Evolutionary conservation across 1,139 yeast species (phyloP), one percentile per base, ranked within the genome.

Genomic region (Diutina mesorugosa): DNA sequence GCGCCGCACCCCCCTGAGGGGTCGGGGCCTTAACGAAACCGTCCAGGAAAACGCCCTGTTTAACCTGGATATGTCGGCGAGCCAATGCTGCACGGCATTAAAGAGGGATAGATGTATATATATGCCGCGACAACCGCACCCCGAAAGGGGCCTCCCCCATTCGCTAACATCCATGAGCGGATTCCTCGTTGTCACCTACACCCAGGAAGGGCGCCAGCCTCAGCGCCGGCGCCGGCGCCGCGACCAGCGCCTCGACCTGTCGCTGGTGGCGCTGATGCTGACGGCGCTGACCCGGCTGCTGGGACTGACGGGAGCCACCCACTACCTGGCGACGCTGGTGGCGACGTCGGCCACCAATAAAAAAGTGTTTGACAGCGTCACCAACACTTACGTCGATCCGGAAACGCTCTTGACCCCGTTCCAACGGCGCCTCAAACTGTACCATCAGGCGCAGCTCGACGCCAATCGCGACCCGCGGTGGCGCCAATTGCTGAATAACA

Each of bases 351-450:
- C 47, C 14, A 45, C 54, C 5, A 50, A 8, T 18, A 53, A 51
- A 10, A 47, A 58, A 18, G 57, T 58, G 18, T 59, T 57, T 35
- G 58, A 58, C 28, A 28, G 51, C 10, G 16, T 45, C 14, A 57
- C 56, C 29, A 57, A 56, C 28, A 38, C 32, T 38, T 58, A 59
- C 45, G 55, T 58, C 32, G 56, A 58, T 16, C 54, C 51, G 29
- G 55, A 52, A 12, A 18, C 32, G n/a, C 47, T 54, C 32, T 28
- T 57, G n/a, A 51, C 58, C n/a, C 56, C 57, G 5, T 59, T 55
- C 46, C 59, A 58, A 53, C 38, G 55, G 30, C 50, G 54, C 38
- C 48, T 58, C 41, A n/a, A 41, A 9, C 54, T 52, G 28, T 58
- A 48, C 52, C 47, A 55, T 47, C 45, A 54, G 2, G 55, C 32